phyloP scores from a whole-genome alignment of 23 red algal species.

The Chondrus crispus region DNA sequence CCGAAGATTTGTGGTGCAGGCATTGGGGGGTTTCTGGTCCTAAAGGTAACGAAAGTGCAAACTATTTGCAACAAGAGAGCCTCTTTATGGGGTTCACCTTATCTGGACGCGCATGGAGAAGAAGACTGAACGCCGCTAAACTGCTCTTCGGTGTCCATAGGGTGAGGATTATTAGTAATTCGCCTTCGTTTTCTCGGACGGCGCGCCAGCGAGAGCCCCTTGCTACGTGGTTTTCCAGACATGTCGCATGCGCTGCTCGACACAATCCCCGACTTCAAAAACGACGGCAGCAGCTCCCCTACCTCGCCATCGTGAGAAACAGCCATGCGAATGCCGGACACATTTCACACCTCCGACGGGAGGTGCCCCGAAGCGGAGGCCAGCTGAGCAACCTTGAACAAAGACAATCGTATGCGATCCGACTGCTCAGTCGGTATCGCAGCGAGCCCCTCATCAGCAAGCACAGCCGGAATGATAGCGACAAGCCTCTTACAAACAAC shows the following conservation, averaged over 20 bases:
- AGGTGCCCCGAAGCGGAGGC: not conserved
- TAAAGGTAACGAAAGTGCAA: slow-evolving; percentile 49
- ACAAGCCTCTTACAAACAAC: not conserved
- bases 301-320: not conserved
- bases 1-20: slow-evolving; percentile 56
- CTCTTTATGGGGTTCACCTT: slow-evolving; percentile 54
- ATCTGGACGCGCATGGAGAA: too few relatives aligned
- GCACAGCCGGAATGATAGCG: not conserved
- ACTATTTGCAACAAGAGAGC: slow-evolving; percentile 48
- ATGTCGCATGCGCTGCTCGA: not conserved
- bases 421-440: not conserved
- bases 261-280: slow-evolving; percentile 10
- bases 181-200: not conserved
- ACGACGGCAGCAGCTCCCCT: slow-evolving; percentile 1
- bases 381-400: slow-evolving; percentile 10
- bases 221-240: not conserved
- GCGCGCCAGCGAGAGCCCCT: not conserved
- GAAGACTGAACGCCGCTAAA: not conserved
- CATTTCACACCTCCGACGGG: not conserved
- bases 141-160: too few relatives aligned
- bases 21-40: slow-evolving; percentile 62
- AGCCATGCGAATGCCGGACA: slow-evolving; percentile 23
- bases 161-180: not conserved
- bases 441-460: not conserved
- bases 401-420: not conserved